Evolutionary conservation across 257 asterid genomes (phyloP), one percentile per base, ranked within the genome.

Genomic region (Craterostigma plantagineum): DNA sequence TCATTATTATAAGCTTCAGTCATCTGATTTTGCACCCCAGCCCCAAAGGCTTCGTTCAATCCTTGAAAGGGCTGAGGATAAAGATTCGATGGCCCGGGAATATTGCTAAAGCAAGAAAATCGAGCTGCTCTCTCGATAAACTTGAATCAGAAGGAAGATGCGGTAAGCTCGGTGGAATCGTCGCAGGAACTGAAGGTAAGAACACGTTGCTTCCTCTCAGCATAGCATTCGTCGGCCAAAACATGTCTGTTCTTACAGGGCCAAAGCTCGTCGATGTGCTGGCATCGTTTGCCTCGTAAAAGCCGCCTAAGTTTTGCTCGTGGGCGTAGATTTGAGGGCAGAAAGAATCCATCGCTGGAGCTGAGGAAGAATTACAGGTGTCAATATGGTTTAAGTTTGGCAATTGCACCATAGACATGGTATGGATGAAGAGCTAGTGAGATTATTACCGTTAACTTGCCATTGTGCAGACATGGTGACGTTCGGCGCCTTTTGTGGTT

Each of bases 81-180:
- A 11, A n/a, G n/a, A n/a, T n/a, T n/a, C n/a, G n/a, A n/a, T n/a
- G n/a, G n/a, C n/a, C n/a, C n/a, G n/a, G 67, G 75, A 9, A 63
- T 55, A 27, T 51, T 15, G 10, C 50, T 55, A 42, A 90, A 90
- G 72, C 92, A 77, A 3, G 99, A 90, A 57, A 68, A 77, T 57
- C 87, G 70, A 1, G 92, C 94, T 1, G 96, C 99, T 61, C 99
- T 60, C 57, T 83, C 92, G 4, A 83, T 80, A 50, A 83, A 14
- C 66, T 92, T 0, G 78, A 76, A 70, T 84, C 95, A 40, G 90
- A 70, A 0, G 93, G 99, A 57, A 84, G 76, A 33, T 75, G 79
- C n/a, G n/a, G n/a, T n/a, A n/a, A n/a, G n/a, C n/a, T n/a, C n/a
- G n/a, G n/a, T n/a, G n/a, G n/a, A n/a, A n/a, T n/a, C n/a, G n/a